phyloP scores from a whole-genome alignment of 164 flowering plant species.

The Brasenia schreberi region DNA sequence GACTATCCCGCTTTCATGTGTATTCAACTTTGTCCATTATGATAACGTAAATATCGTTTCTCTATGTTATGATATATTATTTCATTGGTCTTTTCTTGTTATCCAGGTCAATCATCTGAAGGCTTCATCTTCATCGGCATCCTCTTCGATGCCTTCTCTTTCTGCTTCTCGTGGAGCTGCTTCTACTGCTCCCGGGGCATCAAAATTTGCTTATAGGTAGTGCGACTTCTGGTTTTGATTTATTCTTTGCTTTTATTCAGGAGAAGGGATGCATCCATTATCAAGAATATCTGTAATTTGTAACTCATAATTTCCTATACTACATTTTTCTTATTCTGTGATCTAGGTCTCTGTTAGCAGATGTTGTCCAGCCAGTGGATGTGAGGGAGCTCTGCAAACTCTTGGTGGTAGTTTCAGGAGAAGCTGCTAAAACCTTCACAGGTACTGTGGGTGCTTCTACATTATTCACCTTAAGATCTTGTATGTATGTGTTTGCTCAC shows the following conservation, averaged over 20 bases:
- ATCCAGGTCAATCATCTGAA: conserved; percentile 44
- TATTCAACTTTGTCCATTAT: too few relatives aligned
- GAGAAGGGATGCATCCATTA: not conserved
- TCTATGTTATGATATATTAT: not conserved
- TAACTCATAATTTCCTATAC: not conserved
- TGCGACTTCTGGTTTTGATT: not conserved
- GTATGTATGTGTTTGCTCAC: too few relatives aligned
- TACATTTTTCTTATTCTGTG: not conserved
- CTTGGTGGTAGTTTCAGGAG: conserved; percentile 53
- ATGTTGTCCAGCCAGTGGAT: conserved; percentile 71
- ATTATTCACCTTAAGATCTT: not conserved
- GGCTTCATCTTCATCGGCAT: conserved; percentile 25
- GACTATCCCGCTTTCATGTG: too few relatives aligned
- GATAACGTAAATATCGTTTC: too few relatives aligned
- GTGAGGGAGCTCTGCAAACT: conserved; percentile 78
- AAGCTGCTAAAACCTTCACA: conserved; percentile 53
- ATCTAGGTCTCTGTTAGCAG: conserved; percentile 77
- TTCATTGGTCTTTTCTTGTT: conserved; percentile 4
- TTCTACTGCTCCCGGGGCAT: conserved; percentile 35
- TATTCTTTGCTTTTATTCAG: not conserved
- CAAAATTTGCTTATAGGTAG: conserved; percentile 80
- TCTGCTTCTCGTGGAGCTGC: conserved; percentile 34
- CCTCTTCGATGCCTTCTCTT: conserved; percentile 31
- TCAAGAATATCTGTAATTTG: not conserved
- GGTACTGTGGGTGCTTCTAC: conserved; percentile 24